phyloP scores from a whole-genome alignment of 2,329 filamentous ascomycete species.

The Botrytis deweyae region DNA sequence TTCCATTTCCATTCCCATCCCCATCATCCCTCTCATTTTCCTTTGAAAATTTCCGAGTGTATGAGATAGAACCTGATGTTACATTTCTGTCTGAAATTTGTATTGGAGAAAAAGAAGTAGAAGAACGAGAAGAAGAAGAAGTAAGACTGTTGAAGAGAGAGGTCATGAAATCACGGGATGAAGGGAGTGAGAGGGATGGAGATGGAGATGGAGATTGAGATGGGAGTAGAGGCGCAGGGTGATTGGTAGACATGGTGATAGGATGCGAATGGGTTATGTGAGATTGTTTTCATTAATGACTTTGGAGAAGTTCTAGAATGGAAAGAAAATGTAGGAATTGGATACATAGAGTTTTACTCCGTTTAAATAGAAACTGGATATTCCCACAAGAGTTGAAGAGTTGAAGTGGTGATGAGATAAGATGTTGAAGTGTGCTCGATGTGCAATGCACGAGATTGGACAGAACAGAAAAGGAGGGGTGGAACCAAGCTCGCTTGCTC shows the following conservation, averaged over 20 bases:
- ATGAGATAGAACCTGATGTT: too few species aligned
- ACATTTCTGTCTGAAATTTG: not conserved
- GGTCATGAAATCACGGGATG: conserved; percentile 35
- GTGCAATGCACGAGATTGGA: not conserved
- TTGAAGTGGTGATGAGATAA: not conserved
- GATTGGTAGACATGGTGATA: not conserved
- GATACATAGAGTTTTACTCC: not conserved
- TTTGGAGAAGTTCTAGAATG: not conserved
- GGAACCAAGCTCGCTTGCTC: conserved; percentile 5
- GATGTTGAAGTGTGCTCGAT: not conserved
- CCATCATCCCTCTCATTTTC: conserved; percentile 11
- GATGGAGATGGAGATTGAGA: not conserved
- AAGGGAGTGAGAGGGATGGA: conserved; percentile 28
- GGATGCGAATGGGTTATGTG: not conserved
- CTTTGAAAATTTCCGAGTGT: not conserved
- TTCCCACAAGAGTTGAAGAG: not conserved
- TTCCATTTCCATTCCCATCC: not conserved
- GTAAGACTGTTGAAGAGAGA: conserved; percentile 35
- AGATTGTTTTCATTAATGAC: not conserved
- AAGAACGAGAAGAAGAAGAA: conserved; percentile 2
- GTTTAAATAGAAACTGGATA: not conserved
- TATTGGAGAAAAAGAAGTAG: not conserved
- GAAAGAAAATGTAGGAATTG: not conserved
- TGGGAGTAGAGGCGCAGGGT: not conserved
- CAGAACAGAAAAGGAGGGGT: conserved; percentile 1